A percentile compares a stretch with the other conserved stretches of the same genome.
phyloP scores from a whole-genome alignment of 352 stramenopile genomes.

The Phytophthora capsici region DNA sequence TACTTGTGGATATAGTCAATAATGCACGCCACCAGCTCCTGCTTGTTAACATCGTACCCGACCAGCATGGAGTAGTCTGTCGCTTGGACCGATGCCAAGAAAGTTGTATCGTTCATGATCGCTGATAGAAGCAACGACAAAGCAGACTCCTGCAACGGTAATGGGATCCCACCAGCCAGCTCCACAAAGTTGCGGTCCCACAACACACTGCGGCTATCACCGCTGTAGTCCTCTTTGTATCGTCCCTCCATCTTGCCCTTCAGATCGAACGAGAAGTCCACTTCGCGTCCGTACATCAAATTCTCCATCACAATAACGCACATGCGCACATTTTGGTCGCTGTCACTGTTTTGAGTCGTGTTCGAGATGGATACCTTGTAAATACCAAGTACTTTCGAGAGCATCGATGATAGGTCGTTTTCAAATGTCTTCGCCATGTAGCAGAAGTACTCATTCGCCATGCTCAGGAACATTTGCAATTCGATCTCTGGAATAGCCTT shows the following conservation, averaged over 20 bases:
- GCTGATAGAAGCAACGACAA: constrained; percentile 81
- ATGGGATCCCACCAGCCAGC: constrained; percentile 78
- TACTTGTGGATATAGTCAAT: constrained; percentile 94
- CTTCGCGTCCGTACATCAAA: constrained; percentile 84
- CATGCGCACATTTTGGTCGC: constrained; percentile 76
- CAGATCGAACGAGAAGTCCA: constrained; percentile 88
- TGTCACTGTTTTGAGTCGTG: constrained; percentile 50
- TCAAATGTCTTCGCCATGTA: constrained; percentile 92
- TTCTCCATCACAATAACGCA: constrained; percentile 92
- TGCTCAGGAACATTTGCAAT: constrained; percentile 90
- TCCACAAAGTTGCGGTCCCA: constrained; percentile 92
- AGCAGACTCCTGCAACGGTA: constrained; percentile 85
- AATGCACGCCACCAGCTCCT: constrained; percentile 88
- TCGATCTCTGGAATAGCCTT: constrained; percentile 90
- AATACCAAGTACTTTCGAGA: constrained; percentile 88
- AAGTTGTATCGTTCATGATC: constrained; percentile 87
- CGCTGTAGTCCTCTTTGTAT: constrained; percentile 53
- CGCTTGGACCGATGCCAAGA: constrained; percentile 84
- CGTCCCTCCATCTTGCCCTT: constrained; percentile 91
- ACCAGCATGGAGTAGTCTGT: constrained; percentile 91
- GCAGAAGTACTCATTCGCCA: constrained; percentile 90
- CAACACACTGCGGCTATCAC: constrained; percentile 56
- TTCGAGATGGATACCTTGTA: constrained; percentile 87
- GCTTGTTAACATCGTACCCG: constrained; percentile 86
- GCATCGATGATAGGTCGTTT: constrained; percentile 86